Percentiles rank a stretch among this genome's conserved stretches.
These are phyloP conservation scores for Stereum hirsutum DNA, from an alignment of 1,284 basidiomycete genomes.

Conservation along the genomic window DNA sequence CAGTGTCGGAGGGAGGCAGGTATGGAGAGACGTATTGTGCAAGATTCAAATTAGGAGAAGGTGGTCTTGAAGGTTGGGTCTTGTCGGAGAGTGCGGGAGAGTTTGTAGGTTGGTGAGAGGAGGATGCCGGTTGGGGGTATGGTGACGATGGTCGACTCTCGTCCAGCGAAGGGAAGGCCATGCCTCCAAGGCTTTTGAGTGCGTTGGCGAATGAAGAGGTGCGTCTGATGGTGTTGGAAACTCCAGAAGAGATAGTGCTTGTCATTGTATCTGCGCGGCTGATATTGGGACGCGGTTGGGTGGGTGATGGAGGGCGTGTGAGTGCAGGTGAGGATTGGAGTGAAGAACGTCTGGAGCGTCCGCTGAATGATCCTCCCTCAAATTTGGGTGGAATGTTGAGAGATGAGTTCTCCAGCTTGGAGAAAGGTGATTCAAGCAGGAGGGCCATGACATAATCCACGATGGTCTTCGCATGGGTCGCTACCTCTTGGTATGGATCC, in stretches of 20 bases:
- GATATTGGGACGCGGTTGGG: constrained; percentile 33
- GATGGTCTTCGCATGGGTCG: constrained; percentile 83
- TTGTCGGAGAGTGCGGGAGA: constrained; percentile 5
- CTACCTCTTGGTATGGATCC: constrained; percentile 91
- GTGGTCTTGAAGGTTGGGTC: constrained; percentile 42
- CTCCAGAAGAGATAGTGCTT: constrained; percentile 45
- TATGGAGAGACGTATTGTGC: constrained; percentile 75
- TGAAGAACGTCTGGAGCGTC: constrained; percentile 45
- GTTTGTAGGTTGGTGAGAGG: constrained; percentile 13
- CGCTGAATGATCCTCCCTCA: background rate
- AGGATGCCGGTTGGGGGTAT: constrained; percentile 13
- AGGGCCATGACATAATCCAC: constrained; percentile 90
- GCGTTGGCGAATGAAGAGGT: constrained; percentile 82
- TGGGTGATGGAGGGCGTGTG: constrained; percentile 27
- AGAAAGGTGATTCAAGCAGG: constrained; percentile 83
- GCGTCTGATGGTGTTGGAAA: constrained; percentile 62
- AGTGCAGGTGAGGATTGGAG: constrained; percentile 34
- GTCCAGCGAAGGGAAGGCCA: constrained; percentile 55
- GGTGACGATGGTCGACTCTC: constrained; percentile 40
- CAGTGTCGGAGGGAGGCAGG: constrained; percentile 30
- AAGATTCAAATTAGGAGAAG: constrained; percentile 67
- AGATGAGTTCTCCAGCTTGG: constrained; percentile 57
- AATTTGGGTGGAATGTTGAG: constrained; percentile 37
- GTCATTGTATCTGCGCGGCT: constrained; percentile 55
- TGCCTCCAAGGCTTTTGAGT: constrained; percentile 64